A percentile compares a stretch with the other conserved stretches of the same genome.
phyloP scores from a whole-genome alignment of 257 asterid species.

The Ocimum tenuiflorum region DNA sequence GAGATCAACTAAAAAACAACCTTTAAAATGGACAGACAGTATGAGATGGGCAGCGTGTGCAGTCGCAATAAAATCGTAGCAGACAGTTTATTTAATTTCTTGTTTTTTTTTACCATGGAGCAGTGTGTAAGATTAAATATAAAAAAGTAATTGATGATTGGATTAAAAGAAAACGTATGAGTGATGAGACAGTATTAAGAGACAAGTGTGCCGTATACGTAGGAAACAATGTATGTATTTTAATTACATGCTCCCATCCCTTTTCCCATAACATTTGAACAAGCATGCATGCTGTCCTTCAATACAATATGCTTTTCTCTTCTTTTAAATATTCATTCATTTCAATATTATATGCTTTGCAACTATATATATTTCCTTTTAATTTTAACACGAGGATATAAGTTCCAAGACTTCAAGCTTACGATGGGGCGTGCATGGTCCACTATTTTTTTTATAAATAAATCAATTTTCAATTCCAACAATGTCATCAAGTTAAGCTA shows the following conservation, averaged over 20 bases:
- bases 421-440: no score
- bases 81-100: background rate
- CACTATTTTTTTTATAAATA: no score
- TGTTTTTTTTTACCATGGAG: conserved; percentile 27
- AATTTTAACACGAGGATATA: no score
- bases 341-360: no score
- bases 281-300: no score
- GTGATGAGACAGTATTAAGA: conserved; percentile 25
- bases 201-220: conserved; percentile 41
- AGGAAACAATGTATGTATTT: conserved; percentile 45
- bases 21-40: conserved; percentile 26
- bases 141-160: conserved; percentile 9
- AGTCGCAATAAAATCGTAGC: conserved; percentile 30
- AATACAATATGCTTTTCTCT: no score
- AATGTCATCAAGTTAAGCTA: no score
- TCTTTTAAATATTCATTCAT: no score
- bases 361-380: no score
- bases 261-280: conserved; percentile 20
- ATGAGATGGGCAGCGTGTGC: conserved; percentile 33
- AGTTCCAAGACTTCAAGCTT: no score
- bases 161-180: conserved; percentile 10
- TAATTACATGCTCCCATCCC: conserved; percentile 14
- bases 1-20: background rate
- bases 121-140: conserved; percentile 31
- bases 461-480: no score